Conservation (phyloP, 495 filamentous ascomycete genomes). For the Apodospora peruviana region DNA sequence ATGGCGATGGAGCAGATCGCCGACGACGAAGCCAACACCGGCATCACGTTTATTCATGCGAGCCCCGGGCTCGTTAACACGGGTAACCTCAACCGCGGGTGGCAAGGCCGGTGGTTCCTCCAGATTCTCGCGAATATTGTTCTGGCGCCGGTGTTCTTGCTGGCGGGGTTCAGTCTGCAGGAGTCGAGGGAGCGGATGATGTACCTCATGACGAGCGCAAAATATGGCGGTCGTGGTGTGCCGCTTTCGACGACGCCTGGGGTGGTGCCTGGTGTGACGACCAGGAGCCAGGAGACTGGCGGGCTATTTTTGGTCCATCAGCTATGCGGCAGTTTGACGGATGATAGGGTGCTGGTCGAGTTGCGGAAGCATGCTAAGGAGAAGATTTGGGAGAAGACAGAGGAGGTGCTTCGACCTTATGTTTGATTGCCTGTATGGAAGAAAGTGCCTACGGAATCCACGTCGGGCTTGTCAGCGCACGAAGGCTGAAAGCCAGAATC, state of each 20-base stretch:
- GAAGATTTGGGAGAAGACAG: constrained; percentile 26
- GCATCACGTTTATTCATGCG: constrained; percentile 31
- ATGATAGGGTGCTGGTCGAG: constrained; percentile 23
- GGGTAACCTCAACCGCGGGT: constrained; percentile 26
- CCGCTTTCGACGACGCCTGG: constrained; percentile 21
- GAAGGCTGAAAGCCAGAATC: too few species aligned
- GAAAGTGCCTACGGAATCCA: too few species aligned
- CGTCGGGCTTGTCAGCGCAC: too few species aligned
- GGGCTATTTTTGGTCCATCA: constrained; percentile 30
- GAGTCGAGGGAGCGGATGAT: constrained; percentile 26
- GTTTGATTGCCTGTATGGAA: too few species aligned
- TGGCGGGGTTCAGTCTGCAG: constrained; percentile 14
- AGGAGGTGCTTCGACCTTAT: constrained; percentile 23
- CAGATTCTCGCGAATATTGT: constrained; percentile 17
- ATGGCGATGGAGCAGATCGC: constrained; percentile 23
- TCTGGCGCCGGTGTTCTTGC: constrained; percentile 17
- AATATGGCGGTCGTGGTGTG: too few species aligned
- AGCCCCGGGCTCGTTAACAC: constrained; percentile 33
- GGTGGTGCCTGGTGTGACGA: constrained; percentile 19
- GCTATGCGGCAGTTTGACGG: too few species aligned
- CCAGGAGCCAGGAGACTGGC: constrained; percentile 9
- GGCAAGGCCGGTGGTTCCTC: constrained; percentile 15
- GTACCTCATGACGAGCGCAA: constrained; percentile 28
- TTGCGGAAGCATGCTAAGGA: constrained; percentile 21
- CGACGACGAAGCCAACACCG: constrained; percentile 25